A percentile compares a stretch with the other conserved stretches of the same genome.
Evolutionary conservation across 306 rosid genomes (phyloP).

Genomic region (Notholithocarpus densiflorus): DNA sequence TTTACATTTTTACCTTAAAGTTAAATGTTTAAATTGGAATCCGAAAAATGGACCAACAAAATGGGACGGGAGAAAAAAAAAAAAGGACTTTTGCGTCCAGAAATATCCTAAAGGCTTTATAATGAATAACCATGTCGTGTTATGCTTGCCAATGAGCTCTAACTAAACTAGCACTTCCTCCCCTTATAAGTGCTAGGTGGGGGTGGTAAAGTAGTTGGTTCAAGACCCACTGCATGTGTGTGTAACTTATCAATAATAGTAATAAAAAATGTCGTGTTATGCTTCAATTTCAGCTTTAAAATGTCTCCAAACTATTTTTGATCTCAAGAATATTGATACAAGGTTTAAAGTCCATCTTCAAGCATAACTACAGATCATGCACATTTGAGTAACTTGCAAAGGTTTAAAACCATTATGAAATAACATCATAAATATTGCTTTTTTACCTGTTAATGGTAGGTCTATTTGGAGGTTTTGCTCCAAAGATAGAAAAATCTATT

Average conservation of each 20-base stretch:
- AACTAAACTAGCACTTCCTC: no score
- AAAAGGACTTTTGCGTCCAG: no score
- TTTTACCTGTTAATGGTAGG: conserved; percentile 92
- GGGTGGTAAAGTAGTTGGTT: no score
- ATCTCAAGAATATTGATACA: neutral
- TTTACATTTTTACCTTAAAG: neutral
- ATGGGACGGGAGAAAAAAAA: neutral
- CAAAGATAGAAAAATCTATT: conserved; percentile 87
- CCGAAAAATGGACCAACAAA: neutral
- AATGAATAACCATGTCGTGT: neutral
- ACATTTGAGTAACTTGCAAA: neutral
- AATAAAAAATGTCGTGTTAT: neutral
- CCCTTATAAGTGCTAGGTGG: no score
- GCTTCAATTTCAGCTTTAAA: neutral
- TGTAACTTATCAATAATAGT: no score
- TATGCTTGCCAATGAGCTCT: no score
- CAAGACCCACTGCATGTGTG: no score
- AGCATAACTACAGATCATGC: conserved; percentile 3
- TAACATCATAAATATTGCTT: neutral
- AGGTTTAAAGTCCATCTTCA: conserved; percentile 23
- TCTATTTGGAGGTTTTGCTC: conserved; percentile 82
- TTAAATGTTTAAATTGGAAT: neutral
- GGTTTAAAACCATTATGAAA: conserved; percentile 13
- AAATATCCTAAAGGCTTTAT: neutral
- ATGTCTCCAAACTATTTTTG: neutral